Evolutionary conservation across 192 early-diverging fungal species (phyloP).

Genomic region (Backusella psychrophila): DNA sequence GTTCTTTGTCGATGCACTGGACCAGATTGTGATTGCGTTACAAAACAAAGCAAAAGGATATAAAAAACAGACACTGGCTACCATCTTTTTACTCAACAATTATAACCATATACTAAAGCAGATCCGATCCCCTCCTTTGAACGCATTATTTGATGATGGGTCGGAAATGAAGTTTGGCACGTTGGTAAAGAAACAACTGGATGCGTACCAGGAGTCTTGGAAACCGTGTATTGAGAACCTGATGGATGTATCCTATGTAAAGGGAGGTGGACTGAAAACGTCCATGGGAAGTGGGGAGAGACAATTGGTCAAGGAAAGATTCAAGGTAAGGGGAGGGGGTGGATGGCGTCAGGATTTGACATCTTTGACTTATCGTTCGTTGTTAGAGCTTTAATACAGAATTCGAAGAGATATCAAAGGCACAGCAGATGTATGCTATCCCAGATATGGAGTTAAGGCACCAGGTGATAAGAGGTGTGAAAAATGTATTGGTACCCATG

Average conservation of each 20-base stretch:
- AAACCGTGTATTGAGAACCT: constrained; percentile 69
- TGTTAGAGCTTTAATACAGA: constrained; percentile 76
- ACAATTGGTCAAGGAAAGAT: constrained; percentile 78
- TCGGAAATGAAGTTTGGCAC: constrained; percentile 52
- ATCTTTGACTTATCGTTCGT: no score
- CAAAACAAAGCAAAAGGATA: constrained; percentile 70
- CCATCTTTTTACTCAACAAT: constrained; percentile 85
- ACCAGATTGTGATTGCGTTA: constrained; percentile 56
- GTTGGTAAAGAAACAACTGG: constrained; percentile 47
- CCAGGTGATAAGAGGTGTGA: constrained; percentile 68
- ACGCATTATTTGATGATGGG: constrained; percentile 45
- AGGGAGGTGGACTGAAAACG: constrained; percentile 56
- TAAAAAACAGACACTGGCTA: constrained; percentile 64
- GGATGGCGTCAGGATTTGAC: no score
- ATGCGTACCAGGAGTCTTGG: constrained; percentile 66
- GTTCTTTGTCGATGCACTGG: constrained; percentile 50
- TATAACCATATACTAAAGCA: constrained; percentile 72
- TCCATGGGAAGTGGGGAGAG: constrained; percentile 63
- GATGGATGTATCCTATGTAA: constrained; percentile 72
- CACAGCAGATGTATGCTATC: constrained; percentile 72
- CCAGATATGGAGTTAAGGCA: constrained; percentile 75
- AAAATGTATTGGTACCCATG: constrained; percentile 70
- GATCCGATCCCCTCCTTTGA: constrained; percentile 50
- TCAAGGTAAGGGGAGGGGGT: constrained; percentile 69
- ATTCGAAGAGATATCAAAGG: constrained; percentile 70